phyloP scores from a whole-genome alignment of 2,329 filamentous ascomycete genomes.

The Exophiala sp. region DNA sequence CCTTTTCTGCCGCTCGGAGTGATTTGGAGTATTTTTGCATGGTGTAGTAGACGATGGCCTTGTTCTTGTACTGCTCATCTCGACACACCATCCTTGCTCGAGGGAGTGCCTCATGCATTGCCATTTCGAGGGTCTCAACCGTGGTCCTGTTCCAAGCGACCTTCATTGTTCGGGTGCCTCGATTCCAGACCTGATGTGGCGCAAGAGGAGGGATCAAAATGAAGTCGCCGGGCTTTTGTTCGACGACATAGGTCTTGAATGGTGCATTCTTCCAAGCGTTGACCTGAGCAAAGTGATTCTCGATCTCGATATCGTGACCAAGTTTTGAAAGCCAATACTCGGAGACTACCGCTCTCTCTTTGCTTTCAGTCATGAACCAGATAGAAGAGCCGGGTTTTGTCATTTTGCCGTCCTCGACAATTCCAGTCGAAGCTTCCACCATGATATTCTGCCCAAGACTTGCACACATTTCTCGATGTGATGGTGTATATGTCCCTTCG shows the following conservation, averaged over 20 bases:
- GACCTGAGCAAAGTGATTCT: conserved; percentile 93
- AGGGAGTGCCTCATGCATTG: conserved; percentile 80
- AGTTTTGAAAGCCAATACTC: conserved; percentile 93
- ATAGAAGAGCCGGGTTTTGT: conserved; percentile 81
- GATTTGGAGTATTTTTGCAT: conserved; percentile 70
- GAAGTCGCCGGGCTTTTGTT: conserved; percentile 86
- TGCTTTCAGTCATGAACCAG: conserved; percentile 98
- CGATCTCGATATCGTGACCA: conserved; percentile 94
- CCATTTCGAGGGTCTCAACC: conserved; percentile 82
- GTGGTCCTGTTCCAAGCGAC: conserved; percentile 97
- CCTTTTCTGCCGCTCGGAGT: conserved; percentile 56
- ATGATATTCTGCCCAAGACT: conserved; percentile 96
- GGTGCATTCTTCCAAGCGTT: conserved; percentile 94
- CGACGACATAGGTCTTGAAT: conserved; percentile 87
- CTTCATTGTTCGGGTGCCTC: conserved; percentile 93
- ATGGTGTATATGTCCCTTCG: conserved; percentile 93
- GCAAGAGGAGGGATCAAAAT: conserved; percentile 90
- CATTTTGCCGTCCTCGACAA: conserved; percentile 64
- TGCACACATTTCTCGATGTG: conserved; percentile 96
- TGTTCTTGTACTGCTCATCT: conserved; percentile 98
- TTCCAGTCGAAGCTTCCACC: conserved; percentile 75
- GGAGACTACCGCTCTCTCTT: conserved; percentile 82
- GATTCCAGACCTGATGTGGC: conserved; percentile 97
- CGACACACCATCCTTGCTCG: conserved; percentile 88
- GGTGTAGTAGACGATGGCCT: conserved; percentile 88